A percentile compares a stretch with the other conserved stretches of the same genome.
Evolutionary conservation across 2,329 filamentous ascomycete genomes (phyloP).

Genomic region (Calonectria pauciramosa): DNA sequence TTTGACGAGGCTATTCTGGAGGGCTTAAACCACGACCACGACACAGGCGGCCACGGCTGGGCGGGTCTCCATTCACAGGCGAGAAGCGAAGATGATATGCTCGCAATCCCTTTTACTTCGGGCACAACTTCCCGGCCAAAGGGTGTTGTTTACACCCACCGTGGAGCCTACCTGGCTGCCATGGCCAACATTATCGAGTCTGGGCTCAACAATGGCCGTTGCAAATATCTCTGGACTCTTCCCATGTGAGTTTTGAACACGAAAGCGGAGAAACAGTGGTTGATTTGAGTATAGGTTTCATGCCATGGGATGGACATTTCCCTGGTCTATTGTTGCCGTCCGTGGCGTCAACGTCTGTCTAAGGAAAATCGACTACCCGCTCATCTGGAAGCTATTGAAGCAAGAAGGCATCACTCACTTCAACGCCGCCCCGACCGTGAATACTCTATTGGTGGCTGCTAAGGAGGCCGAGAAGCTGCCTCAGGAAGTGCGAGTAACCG

Average conservation of each 20-base stretch:
- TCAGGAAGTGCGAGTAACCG: constrained; percentile 84
- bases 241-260: constrained; percentile 95
- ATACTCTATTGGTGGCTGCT: constrained; percentile 89
- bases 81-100: constrained; percentile 81
- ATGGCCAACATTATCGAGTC: constrained; percentile 91
- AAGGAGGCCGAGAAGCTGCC: constrained; percentile 80
- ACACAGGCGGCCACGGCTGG: constrained; percentile 81
- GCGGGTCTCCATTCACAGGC: constrained; percentile 78
- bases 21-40: constrained; percentile 79
- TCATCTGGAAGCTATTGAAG: constrained; percentile 92
- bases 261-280: no score
- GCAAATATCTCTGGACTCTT: constrained; percentile 90
- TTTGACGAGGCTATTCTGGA: constrained; percentile 89
- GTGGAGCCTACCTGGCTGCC: constrained; percentile 87
- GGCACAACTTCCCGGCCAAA: constrained; percentile 94
- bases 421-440: constrained; percentile 95
- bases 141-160: constrained; percentile 92
- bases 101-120: constrained; percentile 93
- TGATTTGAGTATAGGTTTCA: constrained; percentile 69
- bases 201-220: constrained; percentile 81
- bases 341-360: constrained; percentile 96
- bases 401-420: constrained; percentile 93
- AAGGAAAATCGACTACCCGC: constrained; percentile 92
- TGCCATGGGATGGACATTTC: constrained; percentile 85
- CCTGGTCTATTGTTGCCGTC: constrained; percentile 93